Conservation (phyloP, 2,329 filamentous ascomycete genomes). For the Apiospora sp. region DNA sequence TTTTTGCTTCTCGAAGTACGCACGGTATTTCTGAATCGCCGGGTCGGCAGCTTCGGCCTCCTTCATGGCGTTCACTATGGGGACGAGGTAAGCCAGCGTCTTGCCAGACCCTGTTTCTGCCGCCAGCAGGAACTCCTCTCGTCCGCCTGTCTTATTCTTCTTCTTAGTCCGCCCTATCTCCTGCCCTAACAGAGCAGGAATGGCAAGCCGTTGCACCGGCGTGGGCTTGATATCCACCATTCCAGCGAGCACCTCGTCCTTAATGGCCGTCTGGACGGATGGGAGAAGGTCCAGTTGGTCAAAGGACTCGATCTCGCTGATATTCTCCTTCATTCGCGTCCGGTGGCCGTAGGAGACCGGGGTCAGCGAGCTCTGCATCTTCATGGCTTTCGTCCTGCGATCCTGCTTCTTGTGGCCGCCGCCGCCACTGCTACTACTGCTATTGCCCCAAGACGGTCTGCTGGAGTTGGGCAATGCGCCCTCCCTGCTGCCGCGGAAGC, state of each 20-base stretch:
- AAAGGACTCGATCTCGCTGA: slow-evolving; percentile 77
- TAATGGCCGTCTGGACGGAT: slow-evolving; percentile 73
- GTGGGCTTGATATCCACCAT: slow-evolving; percentile 82
- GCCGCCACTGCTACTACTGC: slow-evolving; percentile 33
- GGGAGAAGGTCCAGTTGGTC: slow-evolving; percentile 81
- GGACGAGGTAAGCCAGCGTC: slow-evolving; percentile 90
- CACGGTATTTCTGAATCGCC: slow-evolving; percentile 64
- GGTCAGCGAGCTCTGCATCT: slow-evolving; percentile 87
- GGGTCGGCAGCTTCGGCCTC: slow-evolving; percentile 70
- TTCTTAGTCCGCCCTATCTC: slow-evolving; percentile 47
- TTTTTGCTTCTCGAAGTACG: slow-evolving; percentile 62
- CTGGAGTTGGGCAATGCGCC: slow-evolving; percentile 38
- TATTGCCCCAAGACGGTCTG: slow-evolving; percentile 39
- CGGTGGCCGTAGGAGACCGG: slow-evolving; percentile 78
- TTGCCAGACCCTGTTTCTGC: slow-evolving; percentile 98
- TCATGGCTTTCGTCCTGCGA: slow-evolving; percentile 79
- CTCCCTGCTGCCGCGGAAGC: slow-evolving; percentile 32
- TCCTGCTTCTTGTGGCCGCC: slow-evolving; percentile 51
- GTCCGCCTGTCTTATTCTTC: slow-evolving; percentile 43
- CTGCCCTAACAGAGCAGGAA: slow-evolving; percentile 78
- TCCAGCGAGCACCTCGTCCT: slow-evolving; percentile 75
- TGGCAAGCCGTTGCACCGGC: slow-evolving; percentile 87
- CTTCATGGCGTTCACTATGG: slow-evolving; percentile 86
- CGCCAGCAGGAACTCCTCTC: slow-evolving; percentile 77
- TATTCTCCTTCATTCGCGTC: slow-evolving; percentile 44